Evolutionary conservation across 148 eudicot genomes (phyloP).

Genomic region (Rheum nobile): DNA sequence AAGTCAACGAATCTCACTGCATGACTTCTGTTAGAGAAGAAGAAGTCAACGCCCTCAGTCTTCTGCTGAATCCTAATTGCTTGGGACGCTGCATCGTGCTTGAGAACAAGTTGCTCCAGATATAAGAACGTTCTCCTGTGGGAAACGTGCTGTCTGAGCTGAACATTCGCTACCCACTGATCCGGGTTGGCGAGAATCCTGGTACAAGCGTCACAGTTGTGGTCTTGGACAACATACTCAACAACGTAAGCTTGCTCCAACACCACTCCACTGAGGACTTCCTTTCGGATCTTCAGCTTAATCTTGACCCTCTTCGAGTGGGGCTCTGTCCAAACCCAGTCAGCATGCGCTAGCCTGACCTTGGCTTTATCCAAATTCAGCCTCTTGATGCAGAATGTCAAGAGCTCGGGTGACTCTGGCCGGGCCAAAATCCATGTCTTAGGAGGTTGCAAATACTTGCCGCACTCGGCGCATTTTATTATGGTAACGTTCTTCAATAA

Average conservation of each 20-base stretch:
- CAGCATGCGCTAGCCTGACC: slow-evolving; percentile 35
- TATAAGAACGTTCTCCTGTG: slow-evolving; percentile 68
- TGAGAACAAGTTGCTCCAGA: slow-evolving; percentile 49
- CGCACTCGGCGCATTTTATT: slow-evolving; percentile 49
- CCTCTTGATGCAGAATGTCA: slow-evolving; percentile 56
- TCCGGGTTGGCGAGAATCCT: slow-evolving; percentile 63
- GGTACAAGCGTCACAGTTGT: slow-evolving; percentile 60
- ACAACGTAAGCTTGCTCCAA: slow-evolving; percentile 53
- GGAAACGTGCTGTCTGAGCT: slow-evolving; percentile 63
- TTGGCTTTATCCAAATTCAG: slow-evolving; percentile 37
- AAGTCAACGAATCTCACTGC: slow-evolving; percentile 60
- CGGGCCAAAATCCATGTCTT: slow-evolving; percentile 52
- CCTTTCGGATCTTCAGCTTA: slow-evolving; percentile 33
- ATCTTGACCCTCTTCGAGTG: slow-evolving; percentile 48
- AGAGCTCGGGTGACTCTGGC: slow-evolving; percentile 57
- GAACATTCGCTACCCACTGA: slow-evolving; percentile 73
- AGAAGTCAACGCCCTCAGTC: slow-evolving; percentile 64
- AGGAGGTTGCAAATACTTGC: slow-evolving; percentile 61
- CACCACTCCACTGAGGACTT: slow-evolving; percentile 48
- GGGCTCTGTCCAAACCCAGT: slow-evolving; percentile 36
- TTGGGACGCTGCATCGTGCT: slow-evolving; percentile 43
- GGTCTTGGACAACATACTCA: slow-evolving; percentile 56
- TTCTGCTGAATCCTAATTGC: slow-evolving; percentile 43
- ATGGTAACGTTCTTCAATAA: slow-evolving; percentile 48
- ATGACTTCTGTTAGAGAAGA: slow-evolving; percentile 58